A percentile compares a stretch with the other conserved stretches of the same genome.
Conservation (phyloP, 352 stramenopile genomes). For the Phytopythium sindhum region DNA sequence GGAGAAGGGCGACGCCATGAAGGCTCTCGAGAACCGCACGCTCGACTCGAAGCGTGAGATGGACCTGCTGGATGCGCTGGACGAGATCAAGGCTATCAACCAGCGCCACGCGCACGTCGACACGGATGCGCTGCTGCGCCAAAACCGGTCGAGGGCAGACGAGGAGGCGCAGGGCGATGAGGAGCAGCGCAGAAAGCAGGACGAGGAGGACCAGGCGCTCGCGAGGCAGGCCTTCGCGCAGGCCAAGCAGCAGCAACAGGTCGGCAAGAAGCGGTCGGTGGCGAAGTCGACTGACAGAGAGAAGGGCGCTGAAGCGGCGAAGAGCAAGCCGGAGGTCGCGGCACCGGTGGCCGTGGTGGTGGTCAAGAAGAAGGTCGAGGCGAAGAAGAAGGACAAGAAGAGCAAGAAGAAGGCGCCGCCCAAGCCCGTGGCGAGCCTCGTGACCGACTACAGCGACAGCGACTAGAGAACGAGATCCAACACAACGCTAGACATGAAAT, state of each 20-base stretch:
- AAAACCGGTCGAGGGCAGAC: constrained; percentile 33
- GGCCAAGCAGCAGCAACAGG: constrained; percentile 8
- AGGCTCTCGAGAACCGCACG: constrained; percentile 97
- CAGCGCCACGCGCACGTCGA: constrained; percentile 91
- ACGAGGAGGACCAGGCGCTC: constrained; percentile 17
- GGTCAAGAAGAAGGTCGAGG: constrained; percentile 23
- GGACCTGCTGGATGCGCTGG: constrained; percentile 97
- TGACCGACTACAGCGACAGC: constrained; percentile 79
- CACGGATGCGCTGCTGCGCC: constrained; percentile 70
- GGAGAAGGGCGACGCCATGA: constrained; percentile 96
- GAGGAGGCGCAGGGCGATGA: constrained; percentile 30
- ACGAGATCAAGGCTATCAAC: constrained; percentile 99
- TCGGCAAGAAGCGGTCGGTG: constrained; percentile 20
- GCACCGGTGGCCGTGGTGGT: constrained; percentile 24
- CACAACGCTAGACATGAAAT: not conserved
- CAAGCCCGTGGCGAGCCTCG: constrained; percentile 49
- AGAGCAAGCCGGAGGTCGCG: constrained; percentile 7
- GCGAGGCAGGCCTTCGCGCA: not conserved
- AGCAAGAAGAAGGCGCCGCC: constrained; percentile 27
- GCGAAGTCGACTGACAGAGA: constrained; percentile 6
- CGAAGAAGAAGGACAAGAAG: constrained; percentile 20
- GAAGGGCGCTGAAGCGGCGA: constrained; percentile 5
- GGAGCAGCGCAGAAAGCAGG: constrained; percentile 44
- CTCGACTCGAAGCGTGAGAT: constrained; percentile 98
- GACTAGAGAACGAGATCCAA: constrained; percentile 24